Percentiles rank a stretch among this genome's conserved stretches.
phyloP scores from a whole-genome alignment of 192 early-diverging fungal genomes.

The Obelidium mucronatum region DNA sequence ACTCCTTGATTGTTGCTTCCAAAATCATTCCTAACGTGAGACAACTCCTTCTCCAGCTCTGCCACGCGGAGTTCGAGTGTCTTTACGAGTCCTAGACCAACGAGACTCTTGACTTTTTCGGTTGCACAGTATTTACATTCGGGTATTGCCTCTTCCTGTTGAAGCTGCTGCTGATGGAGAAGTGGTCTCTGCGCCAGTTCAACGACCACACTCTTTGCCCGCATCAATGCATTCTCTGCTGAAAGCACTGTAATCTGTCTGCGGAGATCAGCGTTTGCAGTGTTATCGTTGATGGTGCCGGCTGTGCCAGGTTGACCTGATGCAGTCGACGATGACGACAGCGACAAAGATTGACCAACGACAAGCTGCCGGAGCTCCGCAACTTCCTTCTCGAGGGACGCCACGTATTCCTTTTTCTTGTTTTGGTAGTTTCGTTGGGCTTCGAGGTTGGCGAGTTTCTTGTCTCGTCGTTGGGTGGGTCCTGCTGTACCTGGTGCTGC shows the following conservation, averaged over 20 bases:
- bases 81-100: slow-evolving; percentile 14
- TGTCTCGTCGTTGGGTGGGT: too few species aligned
- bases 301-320: too few species aligned
- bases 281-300: too few species aligned
- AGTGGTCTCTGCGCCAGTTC: not conserved
- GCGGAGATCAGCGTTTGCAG: not conserved
- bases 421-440: not conserved
- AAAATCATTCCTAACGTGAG: not conserved
- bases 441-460: not conserved
- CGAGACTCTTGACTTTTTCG: slow-evolving; percentile 5
- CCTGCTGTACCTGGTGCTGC: too few species aligned
- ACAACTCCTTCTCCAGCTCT: not conserved
- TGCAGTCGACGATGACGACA: too few species aligned
- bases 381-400: not conserved
- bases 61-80: not conserved
- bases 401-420: not conserved
- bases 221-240: slow-evolving; percentile 20
- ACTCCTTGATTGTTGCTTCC: not conserved
- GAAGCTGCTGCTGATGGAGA: not conserved
- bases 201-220: not conserved
- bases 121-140: not conserved
- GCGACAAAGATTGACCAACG: too few species aligned
- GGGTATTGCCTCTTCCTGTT: too few species aligned
- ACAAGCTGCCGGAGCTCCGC: too few species aligned
- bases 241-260: not conserved